A percentile compares a stretch with the other conserved stretches of the same genome.
These are phyloP conservation scores for Lenwebbia sp. DNA, from an alignment of 345 rosid species.

Conservation along the genomic window DNA sequence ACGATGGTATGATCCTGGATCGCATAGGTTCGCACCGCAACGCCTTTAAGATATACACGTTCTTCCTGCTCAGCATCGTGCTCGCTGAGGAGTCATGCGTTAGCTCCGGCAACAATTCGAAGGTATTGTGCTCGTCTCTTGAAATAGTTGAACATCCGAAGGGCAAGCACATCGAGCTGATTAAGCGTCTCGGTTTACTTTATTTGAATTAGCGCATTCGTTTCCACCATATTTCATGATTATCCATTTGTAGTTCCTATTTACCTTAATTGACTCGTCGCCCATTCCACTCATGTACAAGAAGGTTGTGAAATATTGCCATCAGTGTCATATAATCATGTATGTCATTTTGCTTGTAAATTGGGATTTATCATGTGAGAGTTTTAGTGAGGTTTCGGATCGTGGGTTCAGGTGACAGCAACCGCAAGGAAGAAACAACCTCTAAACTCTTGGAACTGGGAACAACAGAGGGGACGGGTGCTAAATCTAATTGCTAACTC, in stretches of 20 bases:
- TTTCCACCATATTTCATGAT: not conserved
- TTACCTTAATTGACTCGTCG: not conserved
- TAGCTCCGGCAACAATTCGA: constrained; percentile 29
- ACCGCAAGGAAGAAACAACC: constrained; percentile 56
- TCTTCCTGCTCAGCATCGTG: constrained; percentile 62
- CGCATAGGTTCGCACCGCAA: constrained; percentile 68
- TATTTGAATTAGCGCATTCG: not conserved
- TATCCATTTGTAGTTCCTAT: not conserved
- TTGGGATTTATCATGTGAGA: not conserved
- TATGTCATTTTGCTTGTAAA: not conserved
- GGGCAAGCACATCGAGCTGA: not conserved
- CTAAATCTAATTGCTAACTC: constrained; percentile 87
- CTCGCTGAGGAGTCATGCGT: constrained; percentile 40
- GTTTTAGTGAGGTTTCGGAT: not conserved
- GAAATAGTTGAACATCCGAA: not conserved
- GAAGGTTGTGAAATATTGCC: not conserved
- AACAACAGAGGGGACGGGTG: constrained; percentile 69
- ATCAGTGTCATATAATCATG: not conserved
- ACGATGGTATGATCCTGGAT: constrained; percentile 33
- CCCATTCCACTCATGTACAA: not conserved
- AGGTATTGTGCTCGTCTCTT: constrained; percentile 26
- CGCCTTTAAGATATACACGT: constrained; percentile 85
- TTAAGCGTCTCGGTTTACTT: not conserved
- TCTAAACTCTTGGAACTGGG: constrained; percentile 78
- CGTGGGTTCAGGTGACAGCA: constrained; percentile 33